Base-by-base conservation (phyloP, 805 yeast genomes). In the Cyberlindnera xylosilytica region DNA sequence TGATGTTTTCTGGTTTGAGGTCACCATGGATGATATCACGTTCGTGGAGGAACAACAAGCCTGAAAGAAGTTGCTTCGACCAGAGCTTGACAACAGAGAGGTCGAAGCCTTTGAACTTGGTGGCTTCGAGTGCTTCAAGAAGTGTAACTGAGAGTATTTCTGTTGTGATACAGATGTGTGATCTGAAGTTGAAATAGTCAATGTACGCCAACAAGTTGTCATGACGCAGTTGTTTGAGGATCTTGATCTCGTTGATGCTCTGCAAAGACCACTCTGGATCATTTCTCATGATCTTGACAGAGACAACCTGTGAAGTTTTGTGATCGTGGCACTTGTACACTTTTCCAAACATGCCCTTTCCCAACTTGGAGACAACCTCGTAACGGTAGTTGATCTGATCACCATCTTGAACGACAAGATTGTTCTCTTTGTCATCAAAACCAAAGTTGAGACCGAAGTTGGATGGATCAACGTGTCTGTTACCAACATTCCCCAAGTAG, bases 281-380 rank as follows among this genome's bases (percentile, higher is more conserved):
- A 59, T 83, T 85, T 45, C 84, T 80, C 49, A 88, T 81, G 27
- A 87, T 76, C 55, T 87, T 87, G 17, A 88, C 68, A 0, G 96
- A 95, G n/a, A 81, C 83, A 10, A 69, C 41, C 20, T 64, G 64
- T 6, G 77, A 72, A 4, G 63, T 63, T 54, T 81, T 81, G 56
- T 83, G 85, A 63, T 88, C 96, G 18, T 64, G 59, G 46, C 89
- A 83, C 43, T 75, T 69, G 6, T 84, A 65, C 2, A 88, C 96
- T 39, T 78, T 79, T 0, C 96, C 96, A 66, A 87, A 87, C 33
- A 90, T 79, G 7, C 96, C 96, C 38, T 74, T 76, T 0, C 96
- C 96, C 10, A 87, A 68, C 1, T 69, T 61, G 2, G 68, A 61
- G 17, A 75, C 39, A 4, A 87, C 78, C 50, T 84, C 80, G 56